Conservation (phyloP, 2,329 filamentous ascomycete genomes). For the Clonostachys sp. region DNA sequence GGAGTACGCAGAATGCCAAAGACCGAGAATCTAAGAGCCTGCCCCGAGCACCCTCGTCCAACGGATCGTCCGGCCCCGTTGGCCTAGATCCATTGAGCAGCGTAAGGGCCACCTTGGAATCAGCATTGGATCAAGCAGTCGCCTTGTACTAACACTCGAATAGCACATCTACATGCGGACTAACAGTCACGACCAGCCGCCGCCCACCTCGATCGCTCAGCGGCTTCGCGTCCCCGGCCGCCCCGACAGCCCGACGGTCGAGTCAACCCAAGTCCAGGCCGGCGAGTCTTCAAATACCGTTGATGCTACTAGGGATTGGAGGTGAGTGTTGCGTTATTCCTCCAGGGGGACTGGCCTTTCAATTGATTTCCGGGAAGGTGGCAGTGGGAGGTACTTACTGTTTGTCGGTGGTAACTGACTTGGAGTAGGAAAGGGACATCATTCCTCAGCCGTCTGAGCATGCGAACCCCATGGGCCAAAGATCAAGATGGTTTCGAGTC, state of each 20-base stretch:
- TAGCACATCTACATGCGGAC: slow-evolving; percentile 34
- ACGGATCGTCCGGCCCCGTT: not conserved
- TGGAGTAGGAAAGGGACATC: slow-evolving; percentile 72
- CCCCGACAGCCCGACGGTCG: slow-evolving; percentile 45
- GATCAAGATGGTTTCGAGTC: slow-evolving; percentile 54
- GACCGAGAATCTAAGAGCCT: slow-evolving; percentile 19
- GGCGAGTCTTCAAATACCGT: slow-evolving; percentile 33
- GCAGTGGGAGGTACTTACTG: too few relatives aligned
- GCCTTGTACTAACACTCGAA: not conserved
- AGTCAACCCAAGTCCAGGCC: slow-evolving; percentile 30
- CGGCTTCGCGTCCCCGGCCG: slow-evolving; percentile 47
- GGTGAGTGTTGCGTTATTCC: slow-evolving; percentile 32
- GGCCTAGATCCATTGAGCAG: slow-evolving; percentile 26
- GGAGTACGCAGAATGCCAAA: slow-evolving; percentile 45
- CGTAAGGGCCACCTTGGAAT: too few relatives aligned
- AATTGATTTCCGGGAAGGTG: too few relatives aligned
- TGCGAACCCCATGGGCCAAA: slow-evolving; percentile 73
- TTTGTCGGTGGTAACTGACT: too few relatives aligned
- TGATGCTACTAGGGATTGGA: slow-evolving; percentile 57
- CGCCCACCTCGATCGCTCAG: slow-evolving; percentile 47
- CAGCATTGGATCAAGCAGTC: too few relatives aligned
- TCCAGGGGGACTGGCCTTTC: too few relatives aligned
- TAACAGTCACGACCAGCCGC: slow-evolving; percentile 28
- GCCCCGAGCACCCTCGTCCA: not conserved
- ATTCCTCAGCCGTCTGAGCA: slow-evolving; percentile 76